Percentiles rank a stretch among this genome's conserved stretches.
Evolutionary conservation across 139 green algal species (phyloP).

Genomic region (Picochlorum sp.): DNA sequence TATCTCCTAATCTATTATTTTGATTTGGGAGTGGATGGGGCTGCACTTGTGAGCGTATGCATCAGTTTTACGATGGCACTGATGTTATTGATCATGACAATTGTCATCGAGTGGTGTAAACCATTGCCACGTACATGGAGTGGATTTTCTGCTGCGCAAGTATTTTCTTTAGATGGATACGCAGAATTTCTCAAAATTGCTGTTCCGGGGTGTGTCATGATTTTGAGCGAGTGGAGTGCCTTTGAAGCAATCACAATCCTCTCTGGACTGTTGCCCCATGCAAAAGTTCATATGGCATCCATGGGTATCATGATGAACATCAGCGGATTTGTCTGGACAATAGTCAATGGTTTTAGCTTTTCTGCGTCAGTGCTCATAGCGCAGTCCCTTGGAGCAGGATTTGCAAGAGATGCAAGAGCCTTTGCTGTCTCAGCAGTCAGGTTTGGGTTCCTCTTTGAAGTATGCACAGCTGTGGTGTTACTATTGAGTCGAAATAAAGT

Average conservation of each 20-base stretch:
- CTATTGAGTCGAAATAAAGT: neutral
- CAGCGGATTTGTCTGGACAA: neutral
- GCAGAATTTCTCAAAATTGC: neutral
- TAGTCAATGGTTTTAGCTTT: neutral
- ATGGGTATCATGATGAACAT: slow-evolving; percentile 7
- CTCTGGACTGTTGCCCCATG: neutral
- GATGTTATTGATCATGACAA: neutral
- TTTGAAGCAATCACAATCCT: slow-evolving; percentile 1
- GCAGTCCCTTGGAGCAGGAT: slow-evolving; percentile 1
- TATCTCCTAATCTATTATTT: slow-evolving; percentile 2
- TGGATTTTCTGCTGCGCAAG: too few species aligned
- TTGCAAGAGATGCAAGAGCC: neutral
- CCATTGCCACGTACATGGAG: too few species aligned
- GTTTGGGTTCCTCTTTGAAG: slow-evolving; percentile 8
- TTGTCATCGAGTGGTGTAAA: slow-evolving; percentile 4
- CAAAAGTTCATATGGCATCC: neutral
- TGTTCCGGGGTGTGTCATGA: neutral
- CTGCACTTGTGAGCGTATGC: neutral
- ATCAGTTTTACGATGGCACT: slow-evolving; percentile 1
- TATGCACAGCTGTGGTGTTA: neutral
- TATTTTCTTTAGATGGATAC: neutral
- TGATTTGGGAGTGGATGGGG: slow-evolving; percentile 5
- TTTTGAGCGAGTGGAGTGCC: neutral
- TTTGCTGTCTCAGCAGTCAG: neutral
- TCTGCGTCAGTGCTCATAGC: neutral